phyloP scores from a whole-genome alignment of 225 moss, liverwort and hornwort genomes.

The Neckera pumila region DNA sequence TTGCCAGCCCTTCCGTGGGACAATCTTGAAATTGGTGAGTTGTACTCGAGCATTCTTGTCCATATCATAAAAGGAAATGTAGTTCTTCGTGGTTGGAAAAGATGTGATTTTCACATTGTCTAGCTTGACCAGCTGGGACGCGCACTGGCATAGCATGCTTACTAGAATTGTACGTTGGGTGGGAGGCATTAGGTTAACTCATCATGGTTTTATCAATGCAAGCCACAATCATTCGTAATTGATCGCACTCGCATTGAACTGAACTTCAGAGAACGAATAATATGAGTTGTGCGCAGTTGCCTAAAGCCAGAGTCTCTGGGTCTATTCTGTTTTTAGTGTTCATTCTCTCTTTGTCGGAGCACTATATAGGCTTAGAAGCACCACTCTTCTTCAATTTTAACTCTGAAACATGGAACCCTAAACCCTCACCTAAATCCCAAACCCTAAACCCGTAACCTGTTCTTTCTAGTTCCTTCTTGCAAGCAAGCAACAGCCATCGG shows the following conservation, averaged over 20 bases:
- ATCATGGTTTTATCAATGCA: neutral
- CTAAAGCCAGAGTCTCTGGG: neutral
- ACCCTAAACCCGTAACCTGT: neutral
- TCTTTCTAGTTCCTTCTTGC: conserved; percentile 28
- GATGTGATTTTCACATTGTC: neutral
- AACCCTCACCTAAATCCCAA: neutral
- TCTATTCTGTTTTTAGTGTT: neutral
- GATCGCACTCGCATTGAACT: neutral
- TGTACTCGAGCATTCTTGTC: neutral
- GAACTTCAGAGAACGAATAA: neutral
- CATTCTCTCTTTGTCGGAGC: neutral
- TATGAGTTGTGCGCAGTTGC: neutral
- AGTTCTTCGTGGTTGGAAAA: neutral
- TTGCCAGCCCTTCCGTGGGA: conserved; percentile 6
- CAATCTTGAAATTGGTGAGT: neutral
- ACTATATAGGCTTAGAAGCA: neutral
- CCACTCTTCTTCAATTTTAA: neutral
- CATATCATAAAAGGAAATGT: neutral
- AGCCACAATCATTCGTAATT: neutral
- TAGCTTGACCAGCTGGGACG: too few relatives aligned
- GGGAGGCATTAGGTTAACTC: neutral
- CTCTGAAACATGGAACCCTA: neutral
- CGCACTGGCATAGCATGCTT: too few relatives aligned
- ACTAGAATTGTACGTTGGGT: neutral
- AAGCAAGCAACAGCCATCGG: conserved; percentile 25